Percentiles rank a stretch among this genome's conserved stretches.
phyloP scores from a whole-genome alignment of 495 filamentous ascomycete genomes.

The Talaromyces nanjingensis region DNA sequence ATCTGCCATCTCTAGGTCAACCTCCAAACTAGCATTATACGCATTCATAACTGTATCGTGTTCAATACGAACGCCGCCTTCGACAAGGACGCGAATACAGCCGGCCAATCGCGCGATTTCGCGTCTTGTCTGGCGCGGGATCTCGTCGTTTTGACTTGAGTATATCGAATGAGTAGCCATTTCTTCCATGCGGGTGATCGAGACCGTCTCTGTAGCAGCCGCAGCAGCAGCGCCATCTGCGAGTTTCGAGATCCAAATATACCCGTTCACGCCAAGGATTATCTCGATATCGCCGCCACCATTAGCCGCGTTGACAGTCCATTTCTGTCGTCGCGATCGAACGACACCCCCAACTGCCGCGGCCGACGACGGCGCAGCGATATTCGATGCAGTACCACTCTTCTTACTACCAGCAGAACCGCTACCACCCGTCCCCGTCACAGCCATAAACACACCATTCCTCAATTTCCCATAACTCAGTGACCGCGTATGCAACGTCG shows the following conservation, averaged over 20 bases:
- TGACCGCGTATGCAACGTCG: conserved; percentile 79
- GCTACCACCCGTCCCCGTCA: conserved; percentile 72
- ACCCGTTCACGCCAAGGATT: conserved; percentile 89
- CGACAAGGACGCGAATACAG: conserved; percentile 72
- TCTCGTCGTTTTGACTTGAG: conserved; percentile 83
- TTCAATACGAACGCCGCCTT: conserved; percentile 76
- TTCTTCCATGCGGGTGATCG: conserved; percentile 81
- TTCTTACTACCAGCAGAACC: conserved; percentile 32
- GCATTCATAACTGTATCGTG: conserved; percentile 81
- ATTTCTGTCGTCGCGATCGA: conserved; percentile 73
- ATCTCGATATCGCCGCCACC: conserved; percentile 78
- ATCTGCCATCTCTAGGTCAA: conserved; percentile 53
- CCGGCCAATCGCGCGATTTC: conserved; percentile 81
- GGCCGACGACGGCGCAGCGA: conserved; percentile 17
- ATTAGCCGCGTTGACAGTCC: conserved; percentile 61
- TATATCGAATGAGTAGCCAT: conserved; percentile 68
- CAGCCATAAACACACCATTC: conserved; percentile 81
- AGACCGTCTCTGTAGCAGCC: conserved; percentile 42
- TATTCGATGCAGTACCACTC: conserved; percentile 21
- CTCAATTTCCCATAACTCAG: conserved; percentile 91
- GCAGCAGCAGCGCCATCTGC: conserved; percentile 44
- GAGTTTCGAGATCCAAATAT: conserved; percentile 87
- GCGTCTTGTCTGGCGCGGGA: conserved; percentile 63
- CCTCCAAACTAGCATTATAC: conserved; percentile 72
- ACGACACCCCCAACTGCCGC: conserved; percentile 59